phyloP scores from a whole-genome alignment of 495 filamentous ascomycete species.

The Lepraria neglecta region DNA sequence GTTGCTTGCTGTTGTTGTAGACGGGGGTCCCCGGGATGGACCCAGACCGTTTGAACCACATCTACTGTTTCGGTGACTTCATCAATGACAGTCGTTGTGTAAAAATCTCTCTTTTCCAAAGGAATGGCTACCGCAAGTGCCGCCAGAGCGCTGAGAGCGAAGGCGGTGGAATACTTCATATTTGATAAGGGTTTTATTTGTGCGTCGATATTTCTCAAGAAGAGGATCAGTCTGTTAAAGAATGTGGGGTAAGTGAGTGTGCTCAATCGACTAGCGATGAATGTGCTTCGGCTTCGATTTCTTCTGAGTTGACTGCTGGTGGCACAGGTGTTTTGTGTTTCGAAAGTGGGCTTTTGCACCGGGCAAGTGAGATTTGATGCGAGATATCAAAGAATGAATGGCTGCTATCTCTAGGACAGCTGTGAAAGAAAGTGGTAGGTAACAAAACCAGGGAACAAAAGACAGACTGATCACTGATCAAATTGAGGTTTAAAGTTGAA shows the following conservation, averaged over 20 bases:
- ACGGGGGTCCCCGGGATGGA: conserved; percentile 11
- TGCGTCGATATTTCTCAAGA: background rate
- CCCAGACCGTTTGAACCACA: conserved; percentile 34
- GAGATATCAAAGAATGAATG: conserved; percentile 20
- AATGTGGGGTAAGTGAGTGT: conserved; percentile 17
- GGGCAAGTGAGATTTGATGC: conserved; percentile 14
- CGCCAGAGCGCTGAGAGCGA: conserved; percentile 29
- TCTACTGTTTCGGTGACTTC: conserved; percentile 35
- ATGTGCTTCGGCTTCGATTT: conserved; percentile 3
- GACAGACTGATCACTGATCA: conserved; percentile 22
- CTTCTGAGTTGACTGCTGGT: background rate
- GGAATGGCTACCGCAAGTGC: conserved; percentile 34
- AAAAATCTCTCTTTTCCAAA: conserved; percentile 25
- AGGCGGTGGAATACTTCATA: conserved; percentile 27
- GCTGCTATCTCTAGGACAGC: conserved; percentile 25
- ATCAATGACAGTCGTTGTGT: conserved; percentile 33
- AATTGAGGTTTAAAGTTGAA: conserved; percentile 1
- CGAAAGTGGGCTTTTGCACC: background rate
- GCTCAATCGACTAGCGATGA: conserved; percentile 17
- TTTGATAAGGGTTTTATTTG: background rate
- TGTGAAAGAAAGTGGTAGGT: conserved; percentile 11
- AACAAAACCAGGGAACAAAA: conserved; percentile 7
- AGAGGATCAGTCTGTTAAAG: conserved; percentile 7
- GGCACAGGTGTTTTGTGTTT: background rate
- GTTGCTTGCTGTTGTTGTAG: conserved; percentile 6